Conservation (phyloP, 179 eudicot species). For the Carnegiea gigantea region DNA sequence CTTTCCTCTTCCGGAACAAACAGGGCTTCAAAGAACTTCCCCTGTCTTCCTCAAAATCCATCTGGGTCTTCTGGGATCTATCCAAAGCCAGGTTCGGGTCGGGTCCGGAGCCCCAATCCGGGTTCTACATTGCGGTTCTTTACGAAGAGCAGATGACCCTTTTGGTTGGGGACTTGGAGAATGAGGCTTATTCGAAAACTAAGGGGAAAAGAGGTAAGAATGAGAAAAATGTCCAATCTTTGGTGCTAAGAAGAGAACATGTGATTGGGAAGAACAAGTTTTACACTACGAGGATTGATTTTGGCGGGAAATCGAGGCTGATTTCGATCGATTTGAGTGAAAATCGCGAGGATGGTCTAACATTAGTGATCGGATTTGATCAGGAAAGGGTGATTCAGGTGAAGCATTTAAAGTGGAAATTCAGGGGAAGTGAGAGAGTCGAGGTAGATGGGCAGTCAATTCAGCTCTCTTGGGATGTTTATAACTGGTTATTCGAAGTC, state of each 20-base stretch:
- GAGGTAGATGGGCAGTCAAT: conserved; percentile 58
- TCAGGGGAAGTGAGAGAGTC: conserved; percentile 71
- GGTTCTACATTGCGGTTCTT: conserved; percentile 57
- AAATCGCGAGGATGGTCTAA: conserved; percentile 45
- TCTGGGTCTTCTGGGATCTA: conserved; percentile 53
- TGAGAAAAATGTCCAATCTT: conserved; percentile 18
- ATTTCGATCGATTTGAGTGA: conserved; percentile 51
- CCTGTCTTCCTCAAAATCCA: not conserved
- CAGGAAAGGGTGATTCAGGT: conserved; percentile 48
- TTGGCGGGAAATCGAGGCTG: conserved; percentile 45
- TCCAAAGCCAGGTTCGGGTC: conserved; percentile 55
- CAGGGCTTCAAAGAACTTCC: conserved; percentile 23
- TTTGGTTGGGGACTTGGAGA: conserved; percentile 48
- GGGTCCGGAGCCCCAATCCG: conserved; percentile 64
- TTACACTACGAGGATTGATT: conserved; percentile 39
- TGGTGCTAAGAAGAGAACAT: conserved; percentile 67
- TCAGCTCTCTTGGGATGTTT: conserved; percentile 73
- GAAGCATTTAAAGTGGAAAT: conserved; percentile 76
- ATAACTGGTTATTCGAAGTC: conserved; percentile 63
- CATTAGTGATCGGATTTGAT: conserved; percentile 50
- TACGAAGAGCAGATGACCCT: conserved; percentile 35
- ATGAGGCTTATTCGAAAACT: conserved; percentile 36
- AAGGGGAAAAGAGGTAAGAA: not conserved
- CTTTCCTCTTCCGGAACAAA: conserved; percentile 52
- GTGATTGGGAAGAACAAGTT: conserved; percentile 43